Base-by-base conservation (phyloP, 2,329 filamentous ascomycete species). In the Atkinsonella hypoxylon region DNA sequence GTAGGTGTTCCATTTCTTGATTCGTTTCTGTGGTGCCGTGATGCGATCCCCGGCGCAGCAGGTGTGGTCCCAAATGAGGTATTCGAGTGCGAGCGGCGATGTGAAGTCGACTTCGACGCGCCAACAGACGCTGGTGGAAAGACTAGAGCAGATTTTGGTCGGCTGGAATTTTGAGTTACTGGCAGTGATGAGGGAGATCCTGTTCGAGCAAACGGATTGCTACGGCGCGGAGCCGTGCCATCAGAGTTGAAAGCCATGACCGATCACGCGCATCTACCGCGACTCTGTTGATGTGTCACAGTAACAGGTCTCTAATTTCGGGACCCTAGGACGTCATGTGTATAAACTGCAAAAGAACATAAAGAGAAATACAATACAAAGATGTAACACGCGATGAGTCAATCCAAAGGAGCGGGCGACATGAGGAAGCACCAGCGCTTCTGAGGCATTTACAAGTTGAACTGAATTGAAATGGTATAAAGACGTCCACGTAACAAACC, bases 61-160 rank as follows among this genome's bases (percentile, higher is more conserved):
- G 72, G 61, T 34, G 65, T 60, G 38, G 70, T 66, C 26, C 70
- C 67, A 43, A 76, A 65, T 1, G 72, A 77, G 39, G 73, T 80
- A 62, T 65, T 82, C 1, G 89, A 91, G 45, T 86, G 82, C 53
- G 85, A 82, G 52, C 87, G 81, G 57, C 70, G 70, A 65, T 91
- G 87, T 20, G 74, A 69, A 22, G 72, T 67, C n/a, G 70, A 59
- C 50, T 68, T 59, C 53, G 72, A 54, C 15, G 63, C 55, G 56
- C 61, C 57, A 56, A 74, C 58, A 56, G 72, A 56, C 62, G 70
- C 57, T n/a, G 70, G 67, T 6, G 82, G 74, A n/a, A 82, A 74
- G 61, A 89, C 79, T 52, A 90, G 73, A 51, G 81, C 79, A 3
- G 89, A 95, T 63, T 88, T 90, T 10, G 89, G 87, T 58, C 89